Evolutionary conservation across 2,329 filamentous ascomycete genomes (phyloP).

Genomic region (Phialophora tarda): DNA sequence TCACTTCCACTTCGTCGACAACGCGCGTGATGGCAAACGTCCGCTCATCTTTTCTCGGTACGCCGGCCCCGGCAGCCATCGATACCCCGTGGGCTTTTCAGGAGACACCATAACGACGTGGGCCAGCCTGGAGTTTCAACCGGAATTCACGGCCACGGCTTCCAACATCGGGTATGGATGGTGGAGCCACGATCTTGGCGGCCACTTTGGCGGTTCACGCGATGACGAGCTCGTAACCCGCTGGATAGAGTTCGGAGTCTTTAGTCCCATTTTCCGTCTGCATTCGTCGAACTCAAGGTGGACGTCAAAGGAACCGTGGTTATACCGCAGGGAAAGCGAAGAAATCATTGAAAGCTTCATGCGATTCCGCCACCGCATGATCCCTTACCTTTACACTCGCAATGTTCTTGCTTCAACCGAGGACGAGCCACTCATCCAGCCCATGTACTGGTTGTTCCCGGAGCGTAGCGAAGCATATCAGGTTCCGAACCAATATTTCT

Average conservation of each 20-base stretch:
- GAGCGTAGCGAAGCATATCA: slow-evolving; percentile 60
- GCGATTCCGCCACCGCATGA: slow-evolving; percentile 61
- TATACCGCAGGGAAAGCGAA: slow-evolving; percentile 55
- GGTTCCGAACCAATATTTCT: slow-evolving; percentile 64
- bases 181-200: slow-evolving; percentile 73
- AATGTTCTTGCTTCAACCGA: slow-evolving; percentile 55
- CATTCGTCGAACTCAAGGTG: slow-evolving; percentile 65
- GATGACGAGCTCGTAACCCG: slow-evolving; percentile 65
- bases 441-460: slow-evolving; percentile 67
- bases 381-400: slow-evolving; percentile 67
- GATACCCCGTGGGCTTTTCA: slow-evolving; percentile 69
- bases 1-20: slow-evolving; percentile 67
- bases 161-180: slow-evolving; percentile 71
- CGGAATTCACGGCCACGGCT: slow-evolving; percentile 69
- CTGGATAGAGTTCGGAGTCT: slow-evolving; percentile 67
- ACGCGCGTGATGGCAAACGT: slow-evolving; percentile 49
- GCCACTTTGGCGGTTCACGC: slow-evolving; percentile 62
- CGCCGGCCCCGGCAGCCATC: slow-evolving; percentile 66
- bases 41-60: slow-evolving; percentile 67
- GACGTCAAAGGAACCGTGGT: slow-evolving; percentile 68
- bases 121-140: slow-evolving; percentile 67
- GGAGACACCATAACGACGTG: slow-evolving; percentile 66
- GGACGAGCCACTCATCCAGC: slow-evolving; percentile 62
- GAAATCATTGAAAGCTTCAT: slow-evolving; percentile 58
- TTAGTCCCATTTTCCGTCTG: slow-evolving; percentile 66